Percentiles rank a stretch among this genome's conserved stretches.
Evolutionary conservation across 805 yeast species (phyloP).

Genomic region (Starmerella apis): DNA sequence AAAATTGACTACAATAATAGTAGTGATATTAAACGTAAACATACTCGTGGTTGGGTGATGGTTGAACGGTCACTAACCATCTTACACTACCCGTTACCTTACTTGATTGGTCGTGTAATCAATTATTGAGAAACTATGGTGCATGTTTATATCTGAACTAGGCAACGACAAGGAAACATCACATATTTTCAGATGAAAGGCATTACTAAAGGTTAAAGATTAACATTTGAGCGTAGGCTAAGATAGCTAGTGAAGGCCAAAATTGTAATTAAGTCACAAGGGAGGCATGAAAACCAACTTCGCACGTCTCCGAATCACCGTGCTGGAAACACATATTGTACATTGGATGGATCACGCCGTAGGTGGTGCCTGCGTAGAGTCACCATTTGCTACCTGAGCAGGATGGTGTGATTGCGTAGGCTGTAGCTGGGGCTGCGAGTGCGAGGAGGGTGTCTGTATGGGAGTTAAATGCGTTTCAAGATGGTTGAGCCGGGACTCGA

Average conservation of each 20-base stretch:
- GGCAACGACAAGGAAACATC: too few relatives aligned
- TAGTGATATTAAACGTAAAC: too few relatives aligned
- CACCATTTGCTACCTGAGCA: neutral
- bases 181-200: too few relatives aligned
- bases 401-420: neutral
- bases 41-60: too few relatives aligned
- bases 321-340: neutral
- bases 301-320: neutral
- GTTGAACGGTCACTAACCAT: too few relatives aligned
- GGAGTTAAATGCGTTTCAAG: neutral
- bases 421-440: neutral
- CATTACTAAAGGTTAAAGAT: neutral
- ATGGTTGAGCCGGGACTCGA: slow-evolving; percentile 5
- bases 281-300: neutral
- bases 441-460: neutral
- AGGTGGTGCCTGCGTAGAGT: neutral
- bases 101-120: too few relatives aligned
- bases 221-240: neutral
- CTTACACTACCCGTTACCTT: too few relatives aligned
- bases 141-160: too few relatives aligned
- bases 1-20: too few relatives aligned
- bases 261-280: neutral
- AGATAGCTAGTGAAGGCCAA: neutral
- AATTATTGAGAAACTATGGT: too few relatives aligned
- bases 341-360: neutral